These are phyloP conservation scores for Claviceps sp. DNA, from an alignment of 2,329 filamentous ascomycete genomes.

Conservation along the genomic window DNA sequence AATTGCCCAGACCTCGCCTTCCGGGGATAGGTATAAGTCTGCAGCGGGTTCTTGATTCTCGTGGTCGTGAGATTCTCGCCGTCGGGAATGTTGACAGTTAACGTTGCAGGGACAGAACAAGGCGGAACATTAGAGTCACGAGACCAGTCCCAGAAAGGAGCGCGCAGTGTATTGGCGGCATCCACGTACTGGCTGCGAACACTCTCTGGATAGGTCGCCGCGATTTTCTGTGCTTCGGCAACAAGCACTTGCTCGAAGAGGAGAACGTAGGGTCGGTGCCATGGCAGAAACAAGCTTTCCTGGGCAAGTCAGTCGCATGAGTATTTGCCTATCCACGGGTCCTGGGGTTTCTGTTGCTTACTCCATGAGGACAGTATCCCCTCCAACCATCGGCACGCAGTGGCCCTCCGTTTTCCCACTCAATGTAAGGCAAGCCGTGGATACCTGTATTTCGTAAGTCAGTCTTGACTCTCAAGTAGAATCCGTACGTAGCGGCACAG, in stretches of 20 bases:
- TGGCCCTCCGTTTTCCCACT: slow-evolving; percentile 29
- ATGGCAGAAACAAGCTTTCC: slow-evolving; percentile 37
- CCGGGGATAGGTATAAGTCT: slow-evolving; percentile 35
- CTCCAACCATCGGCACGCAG: slow-evolving; percentile 16
- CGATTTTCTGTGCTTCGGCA: slow-evolving; percentile 30
- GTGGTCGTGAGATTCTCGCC: slow-evolving; percentile 17
- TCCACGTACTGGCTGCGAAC: slow-evolving; percentile 24
- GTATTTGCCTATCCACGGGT: neutral
- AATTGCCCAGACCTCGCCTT: slow-evolving; percentile 24
- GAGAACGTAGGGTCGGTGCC: slow-evolving; percentile 43
- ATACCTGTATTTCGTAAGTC: slow-evolving; percentile 17
- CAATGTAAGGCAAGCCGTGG: slow-evolving; percentile 27
- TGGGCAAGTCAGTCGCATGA: slow-evolving; percentile 10
- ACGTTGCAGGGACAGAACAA: slow-evolving; percentile 20
- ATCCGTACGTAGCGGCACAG: neutral
- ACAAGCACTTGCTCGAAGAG: slow-evolving; percentile 45
- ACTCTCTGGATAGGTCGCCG: slow-evolving; percentile 26
- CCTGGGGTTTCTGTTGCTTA: slow-evolving; percentile 13
- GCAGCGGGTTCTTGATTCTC: slow-evolving; percentile 37
- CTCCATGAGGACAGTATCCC: slow-evolving; percentile 35
- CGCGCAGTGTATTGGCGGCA: slow-evolving; percentile 32
- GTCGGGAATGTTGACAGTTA: slow-evolving; percentile 28
- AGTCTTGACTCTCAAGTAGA: neutral
- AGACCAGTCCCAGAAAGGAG: slow-evolving; percentile 45
- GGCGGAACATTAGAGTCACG: slow-evolving; percentile 27